Evolutionary conservation across 768 basidiomycete species (phyloP).

Genomic region (Leccinellum luteum): DNA sequence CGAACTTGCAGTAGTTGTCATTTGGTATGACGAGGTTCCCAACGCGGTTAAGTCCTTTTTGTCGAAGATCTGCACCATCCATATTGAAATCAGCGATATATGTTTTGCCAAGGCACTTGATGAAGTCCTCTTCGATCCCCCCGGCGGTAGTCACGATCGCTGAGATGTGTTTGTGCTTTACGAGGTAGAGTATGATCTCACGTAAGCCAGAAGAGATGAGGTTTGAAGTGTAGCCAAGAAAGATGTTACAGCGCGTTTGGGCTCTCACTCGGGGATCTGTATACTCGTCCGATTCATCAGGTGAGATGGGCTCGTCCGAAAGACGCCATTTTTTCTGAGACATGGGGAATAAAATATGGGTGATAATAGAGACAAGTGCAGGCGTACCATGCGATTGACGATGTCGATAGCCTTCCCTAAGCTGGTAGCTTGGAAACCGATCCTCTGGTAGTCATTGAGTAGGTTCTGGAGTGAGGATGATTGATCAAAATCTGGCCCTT

Average conservation of each 20-base stretch:
- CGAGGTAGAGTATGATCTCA: conserved; percentile 88
- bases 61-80: conserved; percentile 84
- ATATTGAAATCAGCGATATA: conserved; percentile 92
- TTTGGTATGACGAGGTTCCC: conserved; percentile 97
- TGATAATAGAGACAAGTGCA: neutral
- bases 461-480: conserved; percentile 63
- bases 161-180: conserved; percentile 87
- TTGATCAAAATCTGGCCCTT: conserved; percentile 87
- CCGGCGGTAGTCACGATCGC: conserved; percentile 96
- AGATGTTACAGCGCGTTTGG: conserved; percentile 78
- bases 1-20: conserved; percentile 98
- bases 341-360: neutral
- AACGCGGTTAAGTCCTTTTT: conserved; percentile 92
- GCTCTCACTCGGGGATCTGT: conserved; percentile 57
- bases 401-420: conserved; percentile 85
- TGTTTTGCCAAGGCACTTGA: conserved; percentile 97
- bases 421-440: conserved; percentile 97
- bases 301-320: conserved; percentile 74
- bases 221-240: conserved; percentile 98
- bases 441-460: conserved; percentile 77
- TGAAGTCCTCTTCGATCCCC: conserved; percentile 98
- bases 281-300: conserved; percentile 70
- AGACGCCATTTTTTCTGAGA: conserved; percentile 82
- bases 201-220: conserved; percentile 96
- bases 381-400: conserved; percentile 85